Percentiles rank a stretch among this genome's conserved stretches.
These are phyloP conservation scores for Ascochyta koolunga DNA, from an alignment of 2,329 filamentous ascomycete genomes.

Conservation along the genomic window DNA sequence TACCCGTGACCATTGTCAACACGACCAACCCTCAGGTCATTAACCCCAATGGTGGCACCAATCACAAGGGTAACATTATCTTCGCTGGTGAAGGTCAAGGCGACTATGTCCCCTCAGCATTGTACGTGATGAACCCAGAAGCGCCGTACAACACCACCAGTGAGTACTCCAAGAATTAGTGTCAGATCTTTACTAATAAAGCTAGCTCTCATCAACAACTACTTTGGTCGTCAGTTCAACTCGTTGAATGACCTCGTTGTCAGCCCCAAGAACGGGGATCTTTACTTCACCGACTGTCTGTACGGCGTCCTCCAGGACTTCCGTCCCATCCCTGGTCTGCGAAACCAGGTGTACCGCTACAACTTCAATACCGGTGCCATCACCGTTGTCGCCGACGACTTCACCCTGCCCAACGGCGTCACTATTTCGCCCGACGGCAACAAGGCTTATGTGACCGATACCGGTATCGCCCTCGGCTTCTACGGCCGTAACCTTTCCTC, in stretches of 20 bases:
- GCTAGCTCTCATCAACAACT: slow-evolving; percentile 49
- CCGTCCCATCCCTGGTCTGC: slow-evolving; percentile 32
- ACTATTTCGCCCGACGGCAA: slow-evolving; percentile 50
- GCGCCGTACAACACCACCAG: slow-evolving; percentile 33
- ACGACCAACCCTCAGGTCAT: slow-evolving; percentile 33
- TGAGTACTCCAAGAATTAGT: slow-evolving; percentile 9
- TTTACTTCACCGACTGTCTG: slow-evolving; percentile 57
- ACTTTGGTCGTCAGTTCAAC: slow-evolving; percentile 54
- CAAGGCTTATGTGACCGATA: slow-evolving; percentile 53
- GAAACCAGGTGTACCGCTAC: slow-evolving; percentile 49
- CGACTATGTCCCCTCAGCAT: slow-evolving; percentile 24
- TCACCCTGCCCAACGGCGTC: slow-evolving; percentile 51
- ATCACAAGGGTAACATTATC: slow-evolving; percentile 31
- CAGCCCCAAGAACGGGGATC: slow-evolving; percentile 45
- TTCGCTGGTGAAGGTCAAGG: slow-evolving; percentile 35
- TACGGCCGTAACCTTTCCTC: slow-evolving; percentile 29
- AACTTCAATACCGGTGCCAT: slow-evolving; percentile 48
- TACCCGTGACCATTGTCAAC: slow-evolving; percentile 30
- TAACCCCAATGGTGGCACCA: slow-evolving; percentile 32
- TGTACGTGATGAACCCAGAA: slow-evolving; percentile 32
- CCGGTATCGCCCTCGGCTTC: slow-evolving; percentile 31
- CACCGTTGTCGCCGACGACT: slow-evolving; percentile 47
- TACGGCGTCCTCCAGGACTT: slow-evolving; percentile 34
- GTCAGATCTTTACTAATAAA: not conserved
- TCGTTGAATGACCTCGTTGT: slow-evolving; percentile 50